Evolutionary conservation across 2,329 filamentous ascomycete species (phyloP), one percentile per base, ranked within the genome.

Genomic region (Aspergillus fructus): DNA sequence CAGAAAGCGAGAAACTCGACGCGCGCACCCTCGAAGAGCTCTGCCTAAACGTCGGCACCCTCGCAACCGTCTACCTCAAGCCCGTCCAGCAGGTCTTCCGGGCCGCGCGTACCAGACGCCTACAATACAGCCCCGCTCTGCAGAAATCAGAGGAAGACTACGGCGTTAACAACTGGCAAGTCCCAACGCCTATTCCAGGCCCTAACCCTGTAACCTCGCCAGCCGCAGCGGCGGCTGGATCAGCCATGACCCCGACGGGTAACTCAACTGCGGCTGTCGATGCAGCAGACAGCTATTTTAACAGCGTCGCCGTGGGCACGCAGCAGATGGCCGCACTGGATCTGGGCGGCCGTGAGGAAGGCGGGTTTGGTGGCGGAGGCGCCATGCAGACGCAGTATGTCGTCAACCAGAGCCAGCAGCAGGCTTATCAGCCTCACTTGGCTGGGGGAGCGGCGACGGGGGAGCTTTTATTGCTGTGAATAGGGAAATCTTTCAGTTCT

Each of bases 21-120:
- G 88, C 93, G 0, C 82, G 84, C 46, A 99, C 94, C 0, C 82
- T 99, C 7, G 94, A 99, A 76, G 94, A 99, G 73, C 93, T 99
- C 85, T 97, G 94, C 70, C 84, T 99, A 59, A 96, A 93, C 66
- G 93, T 99, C 46, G 94, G 94, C 63, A 97, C 94, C 0, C 83
- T 99, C 3, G 94, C 94, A 3, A 99, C 94, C 0, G 93, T 99
- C 51, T 99, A 99, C 74, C 85, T 99, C 49, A 99, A 99, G 74
- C 94, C 94, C 3, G 93, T 99, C 5, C 92, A 97, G 72, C 93
- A 94, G 53, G 94, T 99, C 9, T 99, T 99, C 81, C 89, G 94
- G 56, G 89, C 88, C 17, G 93, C 94, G 12, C 85, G 94, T 13
- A 89, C 91, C 1, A 84, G 91, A 21, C 87, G 87, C 56, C 81